A percentile compares a stretch with the other conserved stretches of the same genome.
Evolutionary conservation across 176 grass and related monocot genomes (phyloP).

Genomic region (Ensete glaucum): DNA sequence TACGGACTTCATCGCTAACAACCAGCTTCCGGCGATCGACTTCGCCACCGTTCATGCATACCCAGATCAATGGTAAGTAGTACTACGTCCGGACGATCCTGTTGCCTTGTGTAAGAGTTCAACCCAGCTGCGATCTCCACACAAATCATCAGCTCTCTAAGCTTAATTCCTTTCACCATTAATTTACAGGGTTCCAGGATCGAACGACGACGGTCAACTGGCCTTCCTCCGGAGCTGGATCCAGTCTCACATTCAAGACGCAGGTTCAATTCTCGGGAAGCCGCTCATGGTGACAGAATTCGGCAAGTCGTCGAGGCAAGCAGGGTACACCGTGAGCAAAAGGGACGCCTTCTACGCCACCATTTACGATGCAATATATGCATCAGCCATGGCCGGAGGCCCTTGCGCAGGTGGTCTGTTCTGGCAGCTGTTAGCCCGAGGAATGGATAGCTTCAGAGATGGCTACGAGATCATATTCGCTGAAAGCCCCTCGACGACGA

Average conservation of each 20-base stretch:
- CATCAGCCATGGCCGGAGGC: constrained; percentile 29
- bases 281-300: constrained; percentile 22
- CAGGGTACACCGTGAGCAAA: neutral
- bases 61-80: constrained; percentile 6
- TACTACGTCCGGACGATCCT: too few species aligned
- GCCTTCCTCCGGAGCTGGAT: constrained; percentile 8
- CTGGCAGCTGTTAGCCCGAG: constrained; percentile 18
- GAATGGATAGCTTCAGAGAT: constrained; percentile 6
- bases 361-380: neutral
- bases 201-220: neutral
- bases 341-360: neutral
- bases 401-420: constrained; percentile 22
- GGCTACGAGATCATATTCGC: constrained; percentile 16
- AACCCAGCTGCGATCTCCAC: neutral
- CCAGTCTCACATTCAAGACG: neutral
- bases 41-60: constrained; percentile 23
- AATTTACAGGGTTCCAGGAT: neutral
- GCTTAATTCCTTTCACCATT: too few species aligned
- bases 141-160: too few species aligned
- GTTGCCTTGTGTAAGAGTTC: too few species aligned
- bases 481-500: neutral
- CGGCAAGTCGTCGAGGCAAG: neutral
- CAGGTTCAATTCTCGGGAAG: neutral
- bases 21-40: constrained; percentile 8
- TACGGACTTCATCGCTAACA: constrained; percentile 17